Evolutionary conservation across 2,329 filamentous ascomycete species (phyloP).

Genomic region (Graphiopsis chlorocephala): DNA sequence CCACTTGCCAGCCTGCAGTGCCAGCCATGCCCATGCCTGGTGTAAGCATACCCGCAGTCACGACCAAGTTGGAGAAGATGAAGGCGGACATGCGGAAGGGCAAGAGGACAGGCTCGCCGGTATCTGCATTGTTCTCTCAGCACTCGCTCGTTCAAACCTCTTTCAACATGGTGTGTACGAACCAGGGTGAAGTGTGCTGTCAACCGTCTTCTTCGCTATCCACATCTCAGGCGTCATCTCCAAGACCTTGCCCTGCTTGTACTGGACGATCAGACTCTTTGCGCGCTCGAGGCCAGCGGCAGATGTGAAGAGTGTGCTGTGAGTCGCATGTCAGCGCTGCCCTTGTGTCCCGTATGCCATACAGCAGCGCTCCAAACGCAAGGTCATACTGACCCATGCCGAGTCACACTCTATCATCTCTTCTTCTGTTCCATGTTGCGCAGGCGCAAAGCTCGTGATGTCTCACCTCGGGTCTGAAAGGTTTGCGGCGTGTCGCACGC

Average conservation of each 20-base stretch:
- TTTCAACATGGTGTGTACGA: conserved; percentile 33
- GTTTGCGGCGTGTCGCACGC: conserved; percentile 83
- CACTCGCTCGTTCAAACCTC: background rate
- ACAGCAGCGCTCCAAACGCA: background rate
- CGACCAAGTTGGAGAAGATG: conserved; percentile 87
- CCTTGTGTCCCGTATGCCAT: background rate
- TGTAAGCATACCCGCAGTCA: conserved; percentile 95
- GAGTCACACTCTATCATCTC: background rate
- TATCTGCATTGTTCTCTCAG: conserved; percentile 58
- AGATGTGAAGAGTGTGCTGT: conserved; percentile 82
- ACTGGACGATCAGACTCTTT: conserved; percentile 75
- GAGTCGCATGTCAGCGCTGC: conserved; percentile 8
- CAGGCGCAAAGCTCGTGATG: background rate
- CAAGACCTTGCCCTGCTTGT: conserved; percentile 78
- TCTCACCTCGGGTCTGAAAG: conserved; percentile 93
- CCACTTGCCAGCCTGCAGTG: conserved; percentile 89
- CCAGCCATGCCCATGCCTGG: conserved; percentile 80
- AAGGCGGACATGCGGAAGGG: conserved; percentile 98
- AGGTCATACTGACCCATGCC: conserved; percentile 8
- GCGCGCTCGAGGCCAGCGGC: conserved; percentile 76
- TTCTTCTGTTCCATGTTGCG: background rate
- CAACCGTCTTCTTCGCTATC: conserved; percentile 94
- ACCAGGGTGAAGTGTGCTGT: conserved; percentile 95
- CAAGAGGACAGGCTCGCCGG: conserved; percentile 84
- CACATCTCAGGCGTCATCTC: conserved; percentile 89